A percentile compares a stretch with the other conserved stretches of the same genome.
Conservation (phyloP, 2,329 filamentous ascomycete species). For the Colletotrichum coccodes region DNA sequence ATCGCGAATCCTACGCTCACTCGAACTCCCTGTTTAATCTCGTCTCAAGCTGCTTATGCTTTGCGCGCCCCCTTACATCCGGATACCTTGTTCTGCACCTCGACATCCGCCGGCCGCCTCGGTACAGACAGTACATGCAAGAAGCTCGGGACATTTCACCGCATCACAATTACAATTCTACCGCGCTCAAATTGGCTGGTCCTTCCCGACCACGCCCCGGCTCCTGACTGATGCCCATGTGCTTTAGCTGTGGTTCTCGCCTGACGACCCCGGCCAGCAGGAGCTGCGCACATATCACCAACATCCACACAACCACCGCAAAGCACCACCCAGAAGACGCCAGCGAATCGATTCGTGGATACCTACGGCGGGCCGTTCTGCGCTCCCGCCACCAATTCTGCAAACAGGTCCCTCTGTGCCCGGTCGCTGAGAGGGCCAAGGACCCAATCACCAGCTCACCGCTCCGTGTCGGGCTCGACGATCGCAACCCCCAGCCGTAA, state of each 20-base stretch:
- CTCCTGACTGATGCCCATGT: constrained; percentile 7
- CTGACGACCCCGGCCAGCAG: constrained; percentile 22
- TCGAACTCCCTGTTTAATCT: background rate
- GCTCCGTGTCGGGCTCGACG: constrained; percentile 8
- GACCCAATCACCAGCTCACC: constrained; percentile 20
- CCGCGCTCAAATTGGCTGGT: background rate
- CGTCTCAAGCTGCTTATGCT: background rate
- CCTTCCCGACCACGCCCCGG: constrained; percentile 2
- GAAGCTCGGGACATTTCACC: background rate
- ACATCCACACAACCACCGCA: constrained; percentile 11
- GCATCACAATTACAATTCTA: constrained; percentile 1
- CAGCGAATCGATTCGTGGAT: constrained; percentile 15
- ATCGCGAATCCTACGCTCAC: background rate
- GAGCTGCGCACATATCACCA: constrained; percentile 6
- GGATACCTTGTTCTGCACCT: background rate
- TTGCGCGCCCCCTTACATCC: background rate
- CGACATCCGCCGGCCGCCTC: no score
- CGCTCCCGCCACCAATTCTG: constrained; percentile 19
- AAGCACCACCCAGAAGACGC: constrained; percentile 5
- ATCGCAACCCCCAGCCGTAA: background rate
- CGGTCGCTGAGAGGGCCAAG: background rate
- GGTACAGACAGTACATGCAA: background rate
- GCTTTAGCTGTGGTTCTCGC: constrained; percentile 11
- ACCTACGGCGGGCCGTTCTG: constrained; percentile 14
- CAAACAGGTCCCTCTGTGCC: background rate